Evolutionary conservation across 2,329 filamentous ascomycete species (phyloP).

Genomic region (Pyrenophora seminiperda): DNA sequence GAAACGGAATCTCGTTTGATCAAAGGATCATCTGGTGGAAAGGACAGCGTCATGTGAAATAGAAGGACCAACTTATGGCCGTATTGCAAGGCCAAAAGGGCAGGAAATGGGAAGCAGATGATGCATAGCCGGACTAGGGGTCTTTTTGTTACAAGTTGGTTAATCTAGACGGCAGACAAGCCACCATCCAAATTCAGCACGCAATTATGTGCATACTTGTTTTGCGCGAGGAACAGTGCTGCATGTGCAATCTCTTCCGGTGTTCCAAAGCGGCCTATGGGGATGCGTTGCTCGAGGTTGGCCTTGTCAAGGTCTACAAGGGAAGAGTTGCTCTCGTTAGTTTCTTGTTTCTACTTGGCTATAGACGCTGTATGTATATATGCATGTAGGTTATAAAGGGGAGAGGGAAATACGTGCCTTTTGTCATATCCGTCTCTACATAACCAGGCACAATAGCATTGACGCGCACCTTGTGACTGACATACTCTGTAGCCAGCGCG

Average conservation of each 20-base stretch:
- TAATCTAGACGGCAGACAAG: slow-evolving; percentile 64
- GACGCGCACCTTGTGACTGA: slow-evolving; percentile 67
- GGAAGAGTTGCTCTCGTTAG: slow-evolving; percentile 32
- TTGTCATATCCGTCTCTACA: slow-evolving; percentile 79
- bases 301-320: slow-evolving; percentile 43
- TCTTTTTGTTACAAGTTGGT: slow-evolving; percentile 4
- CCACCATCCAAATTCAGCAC: slow-evolving; percentile 86
- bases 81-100: slow-evolving; percentile 5
- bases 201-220: slow-evolving; percentile 85
- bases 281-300: slow-evolving; percentile 60
- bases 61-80: neutral
- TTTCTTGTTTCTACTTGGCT: neutral
- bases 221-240: slow-evolving; percentile 75
- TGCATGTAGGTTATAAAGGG: too few species aligned
- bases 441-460: slow-evolving; percentile 86
- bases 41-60: neutral
- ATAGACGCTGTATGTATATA: too few species aligned
- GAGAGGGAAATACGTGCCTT: slow-evolving; percentile 55
- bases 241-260: slow-evolving; percentile 80
- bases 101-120: slow-evolving; percentile 1
- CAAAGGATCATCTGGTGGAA: slow-evolving; percentile 8
- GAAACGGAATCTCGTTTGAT: slow-evolving; percentile 21
- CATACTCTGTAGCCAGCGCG: slow-evolving; percentile 67
- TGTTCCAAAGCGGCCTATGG: slow-evolving; percentile 68
- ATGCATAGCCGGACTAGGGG: neutral